Evolutionary conservation across 2,329 filamentous ascomycete genomes (phyloP), one percentile per base, ranked within the genome.

Genomic region (Cordyceps pruinosa): DNA sequence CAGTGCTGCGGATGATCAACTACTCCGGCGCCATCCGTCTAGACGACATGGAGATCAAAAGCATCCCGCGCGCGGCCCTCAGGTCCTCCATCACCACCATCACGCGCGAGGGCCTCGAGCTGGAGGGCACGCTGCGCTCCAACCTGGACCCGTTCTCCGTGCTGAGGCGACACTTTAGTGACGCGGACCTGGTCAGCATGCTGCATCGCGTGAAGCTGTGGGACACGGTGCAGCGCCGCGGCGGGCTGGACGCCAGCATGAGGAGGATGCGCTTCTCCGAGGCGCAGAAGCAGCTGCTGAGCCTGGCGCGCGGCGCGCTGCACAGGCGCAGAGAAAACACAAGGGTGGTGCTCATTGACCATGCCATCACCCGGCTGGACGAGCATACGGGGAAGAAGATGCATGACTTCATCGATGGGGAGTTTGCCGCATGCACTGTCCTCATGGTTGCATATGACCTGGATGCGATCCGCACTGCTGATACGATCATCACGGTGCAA

Each of bases 321-420:
- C 62, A 67, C 28, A 53, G 44, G 9, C 25, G 41, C 59, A 52
- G 10, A 5, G 37, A 21, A 44, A 13, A 7, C 8, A 42, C 55
- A 2, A 51, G 30, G 7, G n/a, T 57, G 5, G 47, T 51, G 8
- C 35, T 57, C 4, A 35, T 57, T 17, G 55, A 57, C 39, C 17
- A 37, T 19, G 39, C 32, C 10, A 32, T 35, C 3, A 57, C 25
- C 21, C 15, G 21, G 2, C 49, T 60, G 15, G 77, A 79, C 57
- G 77, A 76, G 69, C 69, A 72, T 49, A 58, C 49, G 8, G 46
- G 59, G 5, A 30, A 42, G 3, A 30, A 42, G 30, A 57, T 63
- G 47, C 12, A 39, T 2, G 26, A 34, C 19, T 42, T 61, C 2
- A 51, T 63, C 1, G 50, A 53, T 21, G 30, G 30, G 2, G 59